A percentile compares a stretch with the other conserved stretches of the same genome.
Evolutionary conservation across 331 rosid genomes (phyloP).

Genomic region (Stylosanthes scabra): DNA sequence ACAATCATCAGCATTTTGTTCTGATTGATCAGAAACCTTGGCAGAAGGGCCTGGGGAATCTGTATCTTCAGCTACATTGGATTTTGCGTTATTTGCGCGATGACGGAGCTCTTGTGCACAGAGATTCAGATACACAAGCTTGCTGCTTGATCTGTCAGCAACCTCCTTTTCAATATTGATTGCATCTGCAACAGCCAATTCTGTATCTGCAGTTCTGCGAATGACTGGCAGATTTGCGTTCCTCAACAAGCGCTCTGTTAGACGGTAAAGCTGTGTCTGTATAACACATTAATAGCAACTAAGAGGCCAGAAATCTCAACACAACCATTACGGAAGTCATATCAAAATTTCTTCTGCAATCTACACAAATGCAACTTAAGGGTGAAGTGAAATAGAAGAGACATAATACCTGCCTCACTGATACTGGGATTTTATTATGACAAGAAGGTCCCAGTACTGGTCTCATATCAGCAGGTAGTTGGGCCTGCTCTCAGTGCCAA

Average conservation of each 20-base stretch:
- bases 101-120: constrained; percentile 82
- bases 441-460: constrained; percentile 73
- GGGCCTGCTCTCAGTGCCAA: constrained; percentile 74
- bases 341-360: constrained; percentile 16
- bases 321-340: not conserved
- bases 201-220: constrained; percentile 83
- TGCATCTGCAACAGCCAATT: constrained; percentile 97
- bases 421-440: constrained; percentile 78
- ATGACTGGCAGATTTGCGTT: constrained; percentile 68
- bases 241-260: constrained; percentile 86
- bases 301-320: constrained; percentile 5
- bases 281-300: constrained; percentile 27
- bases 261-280: constrained; percentile 88
- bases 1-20: constrained; percentile 46
- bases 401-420: constrained; percentile 89
- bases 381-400: constrained; percentile 13
- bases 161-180: constrained; percentile 86
- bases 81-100: constrained; percentile 57
- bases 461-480: constrained; percentile 87
- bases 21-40: constrained; percentile 47
- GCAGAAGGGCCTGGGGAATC: constrained; percentile 43
- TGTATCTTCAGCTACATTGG: constrained; percentile 48
- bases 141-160: constrained; percentile 87
- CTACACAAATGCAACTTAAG: constrained; percentile 12
- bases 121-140: constrained; percentile 83